Percentiles rank a stretch among this genome's conserved stretches.
phyloP scores from a whole-genome alignment of 345 rosid species.

The Kernera saxatilis region DNA sequence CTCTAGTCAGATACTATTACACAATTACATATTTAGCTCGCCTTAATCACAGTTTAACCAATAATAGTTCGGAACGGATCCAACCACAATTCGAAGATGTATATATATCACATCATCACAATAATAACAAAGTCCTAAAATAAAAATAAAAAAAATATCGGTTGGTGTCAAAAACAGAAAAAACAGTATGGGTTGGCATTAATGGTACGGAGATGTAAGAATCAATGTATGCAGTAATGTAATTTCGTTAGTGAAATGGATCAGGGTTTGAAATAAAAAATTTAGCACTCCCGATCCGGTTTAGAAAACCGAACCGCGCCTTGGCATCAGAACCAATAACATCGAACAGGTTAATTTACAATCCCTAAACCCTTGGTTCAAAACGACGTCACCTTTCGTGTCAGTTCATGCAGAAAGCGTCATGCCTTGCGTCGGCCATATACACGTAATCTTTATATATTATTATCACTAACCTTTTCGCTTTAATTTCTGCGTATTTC shows the following conservation, averaged over 20 bases:
- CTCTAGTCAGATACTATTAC: no score
- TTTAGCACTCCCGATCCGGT: constrained; percentile 2
- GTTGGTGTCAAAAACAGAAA: not conserved
- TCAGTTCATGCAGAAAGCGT: constrained; percentile 8
- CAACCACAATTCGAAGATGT: not conserved
- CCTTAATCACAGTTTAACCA: not conserved
- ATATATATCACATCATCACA: not conserved
- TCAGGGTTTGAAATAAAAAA: not conserved
- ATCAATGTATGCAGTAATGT: not conserved
- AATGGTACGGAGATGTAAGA: not conserved
- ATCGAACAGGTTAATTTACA: not conserved
- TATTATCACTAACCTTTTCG: not conserved
- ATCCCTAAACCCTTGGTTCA: not conserved
- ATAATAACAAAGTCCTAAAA: not conserved
- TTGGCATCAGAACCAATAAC: constrained; percentile 15
- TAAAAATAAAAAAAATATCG: not conserved
- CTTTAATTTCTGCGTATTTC: not conserved
- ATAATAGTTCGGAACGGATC: not conserved
- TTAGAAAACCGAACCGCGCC: constrained; percentile 22
- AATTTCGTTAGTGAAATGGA: not conserved
- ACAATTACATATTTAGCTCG: not conserved
- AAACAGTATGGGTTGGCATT: not conserved
- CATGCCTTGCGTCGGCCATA: constrained; percentile 24
- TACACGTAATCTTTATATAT: not conserved
- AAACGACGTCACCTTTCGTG: constrained; percentile 1